Percentiles rank a stretch among this genome's conserved stretches.
Conservation (phyloP, 371 early-diverging fungal species). For the Phascolomyces articulosus region DNA sequence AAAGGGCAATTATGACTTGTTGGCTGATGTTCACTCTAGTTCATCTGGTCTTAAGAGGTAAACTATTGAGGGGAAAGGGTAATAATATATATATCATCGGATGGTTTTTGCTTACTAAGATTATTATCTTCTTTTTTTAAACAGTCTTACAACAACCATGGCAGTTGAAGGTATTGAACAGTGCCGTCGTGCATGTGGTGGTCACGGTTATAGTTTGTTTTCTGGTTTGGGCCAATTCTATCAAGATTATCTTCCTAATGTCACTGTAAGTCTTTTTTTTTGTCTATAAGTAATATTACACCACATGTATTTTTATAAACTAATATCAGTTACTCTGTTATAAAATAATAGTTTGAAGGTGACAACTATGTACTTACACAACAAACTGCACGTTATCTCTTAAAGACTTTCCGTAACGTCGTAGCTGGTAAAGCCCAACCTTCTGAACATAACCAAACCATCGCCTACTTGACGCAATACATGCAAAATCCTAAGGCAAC, state of each 20-base stretch:
- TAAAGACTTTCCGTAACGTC: slow-evolving; percentile 60
- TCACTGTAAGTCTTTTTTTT: slow-evolving; percentile 45
- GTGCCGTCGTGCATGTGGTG: slow-evolving; percentile 75
- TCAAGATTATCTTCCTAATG: slow-evolving; percentile 63
- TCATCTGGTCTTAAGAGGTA: slow-evolving; percentile 80
- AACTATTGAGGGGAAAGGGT: neutral
- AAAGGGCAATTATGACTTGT: slow-evolving; percentile 50
- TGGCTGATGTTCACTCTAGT: slow-evolving; percentile 86
- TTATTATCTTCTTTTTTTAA: neutral
- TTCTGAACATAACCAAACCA: slow-evolving; percentile 55
- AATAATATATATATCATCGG: neutral
- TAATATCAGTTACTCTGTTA: no score
- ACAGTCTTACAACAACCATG: slow-evolving; percentile 70
- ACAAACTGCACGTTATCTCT: slow-evolving; percentile 72
- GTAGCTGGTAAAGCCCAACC: slow-evolving; percentile 55
- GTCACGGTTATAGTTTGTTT: slow-evolving; percentile 82
- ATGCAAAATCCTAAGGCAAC: slow-evolving; percentile 54
- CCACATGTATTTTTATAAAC: no score
- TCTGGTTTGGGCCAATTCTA: slow-evolving; percentile 79
- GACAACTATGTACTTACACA: slow-evolving; percentile 81
- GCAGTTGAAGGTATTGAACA: slow-evolving; percentile 83
- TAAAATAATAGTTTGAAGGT: slow-evolving; percentile 62
- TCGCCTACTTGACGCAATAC: slow-evolving; percentile 56
- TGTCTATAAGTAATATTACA: no score
- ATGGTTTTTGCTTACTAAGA: neutral